phyloP scores from a whole-genome alignment of 495 filamentous ascomycete genomes.

The Daldinia loculata region DNA sequence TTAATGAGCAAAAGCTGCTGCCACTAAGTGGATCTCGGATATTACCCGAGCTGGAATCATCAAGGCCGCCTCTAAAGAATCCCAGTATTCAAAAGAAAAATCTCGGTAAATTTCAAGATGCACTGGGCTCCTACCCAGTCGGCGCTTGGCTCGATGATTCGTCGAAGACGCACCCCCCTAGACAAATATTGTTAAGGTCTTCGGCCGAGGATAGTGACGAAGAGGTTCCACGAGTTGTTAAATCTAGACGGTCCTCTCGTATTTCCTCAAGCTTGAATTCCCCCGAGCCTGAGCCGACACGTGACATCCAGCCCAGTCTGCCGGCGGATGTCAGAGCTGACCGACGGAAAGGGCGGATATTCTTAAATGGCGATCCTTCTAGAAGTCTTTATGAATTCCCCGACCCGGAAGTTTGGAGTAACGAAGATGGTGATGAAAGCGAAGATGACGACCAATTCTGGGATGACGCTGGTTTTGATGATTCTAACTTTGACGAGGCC shows the following conservation, averaged over 20 bases:
- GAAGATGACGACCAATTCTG: slow-evolving; percentile 11
- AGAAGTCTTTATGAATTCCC: slow-evolving; percentile 26
- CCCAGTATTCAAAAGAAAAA: slow-evolving; percentile 1
- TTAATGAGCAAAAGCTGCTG: not conserved
- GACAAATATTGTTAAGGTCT: not conserved
- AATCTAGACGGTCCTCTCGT: not conserved
- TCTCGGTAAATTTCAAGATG: slow-evolving; percentile 17
- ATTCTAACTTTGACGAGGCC: not conserved
- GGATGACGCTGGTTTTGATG: slow-evolving; percentile 35
- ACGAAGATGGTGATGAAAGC: not conserved
- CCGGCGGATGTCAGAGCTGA: slow-evolving; percentile 9
- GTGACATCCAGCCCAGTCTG: too few species aligned
- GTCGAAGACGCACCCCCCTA: not conserved
- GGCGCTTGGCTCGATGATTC: not conserved
- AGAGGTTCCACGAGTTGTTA: not conserved
- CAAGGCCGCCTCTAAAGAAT: not conserved
- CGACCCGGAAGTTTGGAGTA: slow-evolving; percentile 17
- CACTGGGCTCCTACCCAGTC: slow-evolving; percentile 24
- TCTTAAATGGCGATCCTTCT: not conserved
- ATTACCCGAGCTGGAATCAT: not conserved
- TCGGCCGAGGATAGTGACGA: not conserved
- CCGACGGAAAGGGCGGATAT: slow-evolving; percentile 30
- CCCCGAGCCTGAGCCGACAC: not conserved
- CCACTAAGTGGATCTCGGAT: not conserved
- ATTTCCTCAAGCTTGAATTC: not conserved